Conservation (phyloP, 192 early-diverging fungal genomes). For the Linnemannia zychae region DNA sequence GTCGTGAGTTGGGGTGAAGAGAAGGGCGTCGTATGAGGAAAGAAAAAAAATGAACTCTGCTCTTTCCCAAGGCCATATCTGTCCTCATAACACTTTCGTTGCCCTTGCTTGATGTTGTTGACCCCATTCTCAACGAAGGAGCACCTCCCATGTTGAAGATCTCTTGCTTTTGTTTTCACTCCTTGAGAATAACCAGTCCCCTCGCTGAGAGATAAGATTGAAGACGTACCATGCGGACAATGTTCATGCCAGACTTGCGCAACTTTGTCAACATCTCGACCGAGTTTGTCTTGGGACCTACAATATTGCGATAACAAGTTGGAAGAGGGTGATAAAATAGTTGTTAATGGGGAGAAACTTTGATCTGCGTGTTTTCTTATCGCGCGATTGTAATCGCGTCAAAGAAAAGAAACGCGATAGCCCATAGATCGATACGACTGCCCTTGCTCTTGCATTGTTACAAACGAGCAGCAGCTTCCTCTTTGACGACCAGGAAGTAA, state of each 20-base stretch:
- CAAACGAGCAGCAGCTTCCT: too few relatives aligned
- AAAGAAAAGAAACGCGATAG: neutral
- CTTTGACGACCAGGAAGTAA: too few relatives aligned
- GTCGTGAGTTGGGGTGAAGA: neutral
- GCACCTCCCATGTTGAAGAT: too few relatives aligned
- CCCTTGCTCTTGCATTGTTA: too few relatives aligned
- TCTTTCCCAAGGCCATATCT: neutral
- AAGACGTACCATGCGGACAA: conserved; percentile 73
- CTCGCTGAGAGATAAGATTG: neutral
- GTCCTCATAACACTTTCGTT: neutral
- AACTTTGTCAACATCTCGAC: conserved; percentile 78
- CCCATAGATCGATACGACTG: neutral
- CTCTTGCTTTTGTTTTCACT: neutral
- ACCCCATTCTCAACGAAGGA: neutral
- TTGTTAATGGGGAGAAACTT: neutral
- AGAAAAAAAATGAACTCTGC: neutral
- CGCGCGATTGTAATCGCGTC: neutral
- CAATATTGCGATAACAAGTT: neutral
- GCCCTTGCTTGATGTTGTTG: neutral
- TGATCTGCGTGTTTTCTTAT: neutral
- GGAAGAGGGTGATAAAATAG: neutral
- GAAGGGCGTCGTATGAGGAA: neutral
- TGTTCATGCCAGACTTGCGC: conserved; percentile 86
- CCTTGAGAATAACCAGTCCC: neutral
- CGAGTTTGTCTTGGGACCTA: conserved; percentile 83